Evolutionary conservation across 148 eudicot species (phyloP).

Genomic region (Linanthus parryae): DNA sequence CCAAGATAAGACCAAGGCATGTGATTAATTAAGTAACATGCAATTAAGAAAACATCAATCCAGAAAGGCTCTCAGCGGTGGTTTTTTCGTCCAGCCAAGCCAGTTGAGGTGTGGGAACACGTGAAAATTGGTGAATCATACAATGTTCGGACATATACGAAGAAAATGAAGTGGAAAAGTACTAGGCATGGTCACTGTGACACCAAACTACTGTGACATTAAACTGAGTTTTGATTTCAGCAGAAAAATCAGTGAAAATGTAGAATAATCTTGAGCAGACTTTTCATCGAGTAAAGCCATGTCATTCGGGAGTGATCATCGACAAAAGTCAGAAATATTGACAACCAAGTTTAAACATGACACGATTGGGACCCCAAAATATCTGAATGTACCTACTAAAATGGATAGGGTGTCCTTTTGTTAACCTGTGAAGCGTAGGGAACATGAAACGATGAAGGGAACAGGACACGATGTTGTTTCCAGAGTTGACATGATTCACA

Average conservation of each 20-base stretch:
- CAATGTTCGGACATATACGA: not conserved
- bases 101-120: too few relatives aligned
- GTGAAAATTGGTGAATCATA: not conserved
- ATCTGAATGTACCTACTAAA: too few relatives aligned
- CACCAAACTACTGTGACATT: not conserved
- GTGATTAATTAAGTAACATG: not conserved
- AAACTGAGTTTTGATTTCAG: not conserved
- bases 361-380: too few relatives aligned
- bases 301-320: too few relatives aligned
- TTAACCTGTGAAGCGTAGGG: too few relatives aligned
- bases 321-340: too few relatives aligned
- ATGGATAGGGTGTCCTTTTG: too few relatives aligned
- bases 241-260: not conserved
- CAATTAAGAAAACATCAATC: not conserved
- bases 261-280: not conserved
- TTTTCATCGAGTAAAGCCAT: constrained; percentile 1
- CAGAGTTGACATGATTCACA: too few relatives aligned
- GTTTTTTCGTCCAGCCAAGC: not conserved
- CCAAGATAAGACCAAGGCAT: not conserved
- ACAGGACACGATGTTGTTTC: too few relatives aligned
- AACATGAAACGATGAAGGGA: too few relatives aligned
- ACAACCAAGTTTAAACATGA: too few relatives aligned
- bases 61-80: not conserved
- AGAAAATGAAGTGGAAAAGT: not conserved
- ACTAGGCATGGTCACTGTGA: not conserved